A percentile compares a stretch with the other conserved stretches of the same genome.
Evolutionary conservation across 2,329 filamentous ascomycete species (phyloP).

Genomic region (Fusarium heterosporum): DNA sequence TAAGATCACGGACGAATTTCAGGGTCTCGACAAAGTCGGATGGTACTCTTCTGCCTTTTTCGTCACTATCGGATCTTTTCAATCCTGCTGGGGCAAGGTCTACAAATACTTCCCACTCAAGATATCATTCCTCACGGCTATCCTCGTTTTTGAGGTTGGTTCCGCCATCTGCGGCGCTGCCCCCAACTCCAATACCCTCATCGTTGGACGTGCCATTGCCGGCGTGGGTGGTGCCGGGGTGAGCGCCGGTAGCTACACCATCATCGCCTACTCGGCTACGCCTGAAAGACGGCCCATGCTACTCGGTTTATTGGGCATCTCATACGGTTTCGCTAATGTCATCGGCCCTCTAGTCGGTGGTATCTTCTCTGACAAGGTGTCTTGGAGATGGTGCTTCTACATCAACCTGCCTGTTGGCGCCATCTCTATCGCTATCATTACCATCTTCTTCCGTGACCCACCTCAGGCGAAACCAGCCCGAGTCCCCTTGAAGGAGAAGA

Average conservation of each 20-base stretch:
- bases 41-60: conserved; percentile 51
- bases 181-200: conserved; percentile 50
- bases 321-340: conserved; percentile 57
- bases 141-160: conserved; percentile 44
- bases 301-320: conserved; percentile 51
- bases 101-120: conserved; percentile 49
- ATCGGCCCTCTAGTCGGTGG: conserved; percentile 32
- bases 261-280: conserved; percentile 19
- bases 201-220: conserved; percentile 54
- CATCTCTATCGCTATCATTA: conserved; percentile 48
- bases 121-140: conserved; percentile 39
- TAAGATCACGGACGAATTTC: conserved; percentile 44
- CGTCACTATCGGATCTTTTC: conserved; percentile 44
- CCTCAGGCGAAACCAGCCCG: conserved; percentile 49
- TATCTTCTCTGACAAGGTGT: conserved; percentile 28
- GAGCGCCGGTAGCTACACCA: conserved; percentile 48
- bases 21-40: conserved; percentile 57
- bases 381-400: conserved; percentile 37
- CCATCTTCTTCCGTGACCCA: conserved; percentile 54
- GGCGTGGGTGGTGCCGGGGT: conserved; percentile 54
- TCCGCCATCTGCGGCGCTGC: conserved; percentile 44
- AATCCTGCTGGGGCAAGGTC: conserved; percentile 46
- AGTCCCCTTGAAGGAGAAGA: conserved; percentile 50
- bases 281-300: conserved; percentile 29
- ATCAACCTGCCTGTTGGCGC: conserved; percentile 46